These are phyloP conservation scores for Solanum chmielewskii DNA, from an alignment of 257 asterid species.

Conservation along the genomic window DNA sequence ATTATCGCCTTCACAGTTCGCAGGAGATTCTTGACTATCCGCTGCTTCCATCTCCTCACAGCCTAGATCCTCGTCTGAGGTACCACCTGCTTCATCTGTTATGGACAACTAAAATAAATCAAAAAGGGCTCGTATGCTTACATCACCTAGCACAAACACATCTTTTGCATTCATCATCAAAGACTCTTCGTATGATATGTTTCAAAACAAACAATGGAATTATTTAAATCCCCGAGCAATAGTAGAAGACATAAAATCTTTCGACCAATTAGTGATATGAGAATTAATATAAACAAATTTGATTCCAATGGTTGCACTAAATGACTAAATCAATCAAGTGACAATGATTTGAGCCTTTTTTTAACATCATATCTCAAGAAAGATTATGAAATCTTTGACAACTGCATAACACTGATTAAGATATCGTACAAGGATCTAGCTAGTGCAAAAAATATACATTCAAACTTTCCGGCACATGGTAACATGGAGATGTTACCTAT, in stretches of 20 bases:
- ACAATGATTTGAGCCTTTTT: background rate
- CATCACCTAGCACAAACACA: background rate
- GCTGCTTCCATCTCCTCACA: conserved; percentile 24
- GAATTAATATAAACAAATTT: background rate
- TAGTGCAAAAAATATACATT: background rate
- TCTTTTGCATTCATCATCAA: background rate
- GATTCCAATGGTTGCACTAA: background rate
- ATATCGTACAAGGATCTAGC: background rate
- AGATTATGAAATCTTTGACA: background rate
- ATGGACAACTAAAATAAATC: background rate
- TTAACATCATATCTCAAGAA: background rate
- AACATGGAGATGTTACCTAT: background rate
- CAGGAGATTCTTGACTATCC: conserved; percentile 17
- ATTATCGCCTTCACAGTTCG: conserved; percentile 11
- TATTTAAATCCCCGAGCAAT: background rate
- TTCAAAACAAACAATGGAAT: background rate
- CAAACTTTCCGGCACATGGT: background rate
- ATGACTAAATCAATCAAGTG: background rate
- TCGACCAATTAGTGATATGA: background rate
- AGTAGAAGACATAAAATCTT: background rate
- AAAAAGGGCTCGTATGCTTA: background rate
- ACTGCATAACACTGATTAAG: background rate
- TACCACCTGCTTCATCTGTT: conserved; percentile 38
- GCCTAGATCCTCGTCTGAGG: conserved; percentile 33
- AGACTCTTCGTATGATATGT: background rate